These are phyloP conservation scores for Agrocybe chaxingu DNA, from an alignment of 768 basidiomycete species.

Conservation along the genomic window DNA sequence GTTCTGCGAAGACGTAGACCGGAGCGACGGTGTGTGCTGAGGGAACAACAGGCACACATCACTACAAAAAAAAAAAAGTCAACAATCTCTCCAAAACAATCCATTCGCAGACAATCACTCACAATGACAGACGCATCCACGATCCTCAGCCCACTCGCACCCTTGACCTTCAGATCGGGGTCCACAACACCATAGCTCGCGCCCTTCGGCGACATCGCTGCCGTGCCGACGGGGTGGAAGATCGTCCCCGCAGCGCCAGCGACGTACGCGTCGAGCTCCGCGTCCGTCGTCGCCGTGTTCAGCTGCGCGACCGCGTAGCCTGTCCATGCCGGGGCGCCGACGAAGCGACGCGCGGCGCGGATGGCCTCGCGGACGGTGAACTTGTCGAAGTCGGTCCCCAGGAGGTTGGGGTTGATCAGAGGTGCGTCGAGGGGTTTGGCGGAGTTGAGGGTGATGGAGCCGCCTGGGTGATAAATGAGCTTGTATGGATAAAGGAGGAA, in stretches of 20 bases:
- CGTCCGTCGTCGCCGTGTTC: constrained; percentile 21
- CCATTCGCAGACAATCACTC: neutral
- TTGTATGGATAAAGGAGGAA: neutral
- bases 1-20: constrained; percentile 28
- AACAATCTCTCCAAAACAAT: no score
- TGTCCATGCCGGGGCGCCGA: constrained; percentile 21
- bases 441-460: constrained; percentile 32
- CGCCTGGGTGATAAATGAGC: constrained; percentile 18
- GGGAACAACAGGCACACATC: constrained; percentile 19
- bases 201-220: constrained; percentile 22
- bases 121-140: constrained; percentile 33
- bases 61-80: neutral
- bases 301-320: constrained; percentile 20
- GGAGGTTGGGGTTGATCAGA: constrained; percentile 45
- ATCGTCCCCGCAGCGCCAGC: constrained; percentile 14
- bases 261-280: constrained; percentile 19
- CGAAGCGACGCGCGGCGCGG: constrained; percentile 18
- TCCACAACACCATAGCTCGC: constrained; percentile 28
- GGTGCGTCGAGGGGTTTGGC: constrained; percentile 41
- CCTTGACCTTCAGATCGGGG: constrained; percentile 30
- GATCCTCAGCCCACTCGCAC: constrained; percentile 26
- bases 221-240: constrained; percentile 28
- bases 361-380: constrained; percentile 23
- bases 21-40: constrained; percentile 27
- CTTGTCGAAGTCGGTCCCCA: constrained; percentile 26